A percentile compares a stretch with the other conserved stretches of the same genome.
Evolutionary conservation across 306 rosid species (phyloP).

Genomic region (Cucumis hystrix): DNA sequence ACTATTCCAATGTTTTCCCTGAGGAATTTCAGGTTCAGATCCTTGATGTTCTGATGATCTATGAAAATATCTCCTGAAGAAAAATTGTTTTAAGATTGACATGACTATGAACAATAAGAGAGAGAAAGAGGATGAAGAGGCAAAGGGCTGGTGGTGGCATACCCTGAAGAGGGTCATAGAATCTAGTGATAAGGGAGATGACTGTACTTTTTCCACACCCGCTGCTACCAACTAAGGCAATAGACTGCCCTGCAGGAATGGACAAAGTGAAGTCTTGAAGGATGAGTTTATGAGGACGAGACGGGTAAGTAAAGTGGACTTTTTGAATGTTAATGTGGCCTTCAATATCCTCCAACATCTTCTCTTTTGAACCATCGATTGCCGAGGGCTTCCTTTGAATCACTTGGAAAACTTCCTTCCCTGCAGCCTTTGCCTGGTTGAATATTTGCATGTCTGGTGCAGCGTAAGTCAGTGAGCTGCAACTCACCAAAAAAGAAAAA

Average conservation of each 20-base stretch:
- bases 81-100: not conserved
- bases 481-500: not conserved
- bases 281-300: slow-evolving; percentile 51
- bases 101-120: not conserved
- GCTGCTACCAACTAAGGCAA: slow-evolving; percentile 77
- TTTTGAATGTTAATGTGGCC: slow-evolving; percentile 41
- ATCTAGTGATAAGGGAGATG: slow-evolving; percentile 59
- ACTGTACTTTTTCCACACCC: slow-evolving; percentile 98
- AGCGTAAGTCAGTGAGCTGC: slow-evolving; percentile 76
- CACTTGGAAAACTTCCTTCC: slow-evolving; percentile 69
- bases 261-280: slow-evolving; percentile 59
- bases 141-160: not conserved
- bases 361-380: slow-evolving; percentile 32
- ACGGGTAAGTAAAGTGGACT: slow-evolving; percentile 62
- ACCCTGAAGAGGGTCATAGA: slow-evolving; percentile 68
- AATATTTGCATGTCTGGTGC: slow-evolving; percentile 86
- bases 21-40: slow-evolving; percentile 59
- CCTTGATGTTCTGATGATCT: slow-evolving; percentile 50
- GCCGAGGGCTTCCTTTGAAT: slow-evolving; percentile 54
- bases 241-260: slow-evolving; percentile 64
- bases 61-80: slow-evolving; percentile 55
- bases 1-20: slow-evolving; percentile 61
- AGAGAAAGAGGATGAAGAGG: not conserved
- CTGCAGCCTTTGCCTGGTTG: slow-evolving; percentile 86
- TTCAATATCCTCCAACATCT: slow-evolving; percentile 19